Conservation (phyloP, 306 rosid genomes). For the Parietaria judaica region DNA sequence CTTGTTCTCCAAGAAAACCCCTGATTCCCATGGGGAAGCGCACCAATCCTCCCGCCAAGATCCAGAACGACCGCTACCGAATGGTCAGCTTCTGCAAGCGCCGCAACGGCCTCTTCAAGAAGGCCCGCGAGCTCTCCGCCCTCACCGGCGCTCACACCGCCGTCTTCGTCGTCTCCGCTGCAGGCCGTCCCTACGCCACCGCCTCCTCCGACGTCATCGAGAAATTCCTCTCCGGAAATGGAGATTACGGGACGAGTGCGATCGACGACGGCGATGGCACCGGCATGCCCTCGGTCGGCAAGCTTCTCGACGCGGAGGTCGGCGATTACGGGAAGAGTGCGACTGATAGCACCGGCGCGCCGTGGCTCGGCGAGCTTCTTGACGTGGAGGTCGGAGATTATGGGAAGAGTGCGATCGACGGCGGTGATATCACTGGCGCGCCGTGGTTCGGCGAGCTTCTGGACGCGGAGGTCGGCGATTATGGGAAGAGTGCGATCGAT, state of each 20-base stretch:
- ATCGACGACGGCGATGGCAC: background rate
- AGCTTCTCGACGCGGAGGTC: background rate
- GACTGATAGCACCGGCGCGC: background rate
- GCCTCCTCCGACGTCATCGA: background rate
- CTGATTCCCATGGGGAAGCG: background rate
- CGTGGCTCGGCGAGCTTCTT: too few relatives aligned
- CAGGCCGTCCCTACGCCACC: background rate
- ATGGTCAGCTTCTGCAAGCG: constrained; percentile 10
- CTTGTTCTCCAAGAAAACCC: background rate
- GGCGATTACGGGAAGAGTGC: background rate
- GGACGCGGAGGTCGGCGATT: background rate
- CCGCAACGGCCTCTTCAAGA: constrained; percentile 1
- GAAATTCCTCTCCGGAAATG: background rate
- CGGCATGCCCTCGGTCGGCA: background rate
- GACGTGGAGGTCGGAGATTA: too few relatives aligned
- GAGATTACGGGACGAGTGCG: background rate
- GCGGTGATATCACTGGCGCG: background rate
- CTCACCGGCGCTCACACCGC: constrained; percentile 5
- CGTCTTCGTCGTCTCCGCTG: background rate
- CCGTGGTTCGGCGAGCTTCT: background rate
- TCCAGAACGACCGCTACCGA: background rate
- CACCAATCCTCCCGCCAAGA: background rate
- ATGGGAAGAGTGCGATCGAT: too few relatives aligned
- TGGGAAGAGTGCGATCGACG: background rate
- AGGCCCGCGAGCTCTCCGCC: background rate